These are phyloP conservation scores for Penicillium griseofulvum DNA, from an alignment of 2,329 filamentous ascomycete genomes.

Conservation along the genomic window DNA sequence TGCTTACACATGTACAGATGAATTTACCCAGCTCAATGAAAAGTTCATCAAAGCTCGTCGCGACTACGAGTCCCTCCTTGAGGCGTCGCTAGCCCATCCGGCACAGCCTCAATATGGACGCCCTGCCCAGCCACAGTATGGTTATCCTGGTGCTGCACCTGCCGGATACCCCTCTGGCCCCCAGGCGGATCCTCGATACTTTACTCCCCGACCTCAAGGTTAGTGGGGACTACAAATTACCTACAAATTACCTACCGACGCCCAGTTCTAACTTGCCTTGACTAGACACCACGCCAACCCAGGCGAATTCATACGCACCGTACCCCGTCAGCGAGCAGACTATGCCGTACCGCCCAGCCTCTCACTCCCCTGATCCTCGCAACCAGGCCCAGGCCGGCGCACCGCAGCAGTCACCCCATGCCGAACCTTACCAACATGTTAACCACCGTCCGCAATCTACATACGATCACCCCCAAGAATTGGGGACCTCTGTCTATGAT, in stretches of 20 bases:
- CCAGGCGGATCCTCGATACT: constrained; percentile 66
- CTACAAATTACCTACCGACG: not conserved
- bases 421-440: constrained; percentile 43
- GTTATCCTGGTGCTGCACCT: constrained; percentile 33
- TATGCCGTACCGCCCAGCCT: constrained; percentile 40
- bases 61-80: constrained; percentile 93
- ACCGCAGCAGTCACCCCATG: constrained; percentile 52
- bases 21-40: constrained; percentile 97
- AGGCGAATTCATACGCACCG: constrained; percentile 50
- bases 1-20: constrained; percentile 59
- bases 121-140: constrained; percentile 39
- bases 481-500: constrained; percentile 75
- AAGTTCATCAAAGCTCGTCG: constrained; percentile 98
- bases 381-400: constrained; percentile 34
- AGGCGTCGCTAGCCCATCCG: constrained; percentile 95
- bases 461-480: constrained; percentile 71
- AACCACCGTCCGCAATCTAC: constrained; percentile 64
- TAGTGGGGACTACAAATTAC: constrained; percentile 12
- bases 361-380: constrained; percentile 43
- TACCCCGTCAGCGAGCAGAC: constrained; percentile 64
- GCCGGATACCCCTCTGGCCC: constrained; percentile 37
- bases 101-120: constrained; percentile 74
- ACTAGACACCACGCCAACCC: constrained; percentile 36
- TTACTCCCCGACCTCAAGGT: constrained; percentile 55
- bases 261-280: not conserved